Evolutionary conservation across 2,329 filamentous ascomycete species (phyloP), one percentile per base, ranked within the genome.

Genomic region (Penicillium sp.): DNA sequence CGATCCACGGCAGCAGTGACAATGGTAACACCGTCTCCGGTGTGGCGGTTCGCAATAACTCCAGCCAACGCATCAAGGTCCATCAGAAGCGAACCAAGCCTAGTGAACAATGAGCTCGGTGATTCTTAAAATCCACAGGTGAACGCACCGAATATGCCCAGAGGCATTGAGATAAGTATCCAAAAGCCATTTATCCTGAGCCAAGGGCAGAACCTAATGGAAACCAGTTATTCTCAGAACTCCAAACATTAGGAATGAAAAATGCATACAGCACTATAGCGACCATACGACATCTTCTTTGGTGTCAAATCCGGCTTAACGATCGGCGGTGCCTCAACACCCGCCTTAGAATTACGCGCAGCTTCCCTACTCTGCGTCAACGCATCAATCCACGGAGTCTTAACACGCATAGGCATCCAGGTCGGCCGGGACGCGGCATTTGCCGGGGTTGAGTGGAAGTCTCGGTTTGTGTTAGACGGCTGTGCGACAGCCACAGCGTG

Each of bases 121-220:
- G 18, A 22, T 14, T 31, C 8, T 31, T n/a, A n/a, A 23, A 66
- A 60, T 9, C 58, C 67, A 7, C 58, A 40, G 18, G 2, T 20
- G 18, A 14, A 52, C 7, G 8, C 42, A 83, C 80, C 86, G 81
- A 62, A 92, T 88, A 63, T 90, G 87, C 0, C 89, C 89, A 0
- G 85, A 85, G 1, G 88, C 82, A 72, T 92, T 92, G 66, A 90
- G 83, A 67, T 92, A 92, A 0, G 86, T 88, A 68, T 92, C 89
- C 11, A 89, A 81, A 12, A 92, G 77, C 87, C 87, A 92, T 49
- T 88, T 87, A 67, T 92, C 89, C 66, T 84, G 86, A 6, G 84
- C 87, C 9, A 92, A 77, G 6, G 88, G 88, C 26, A 91, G 76
- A 15, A 85, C 74, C 84, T 86, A 1, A 31, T 31, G 73, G 50